Evolutionary conservation across 2,329 filamentous ascomycete genomes (phyloP).

Genomic region (Fusarium azukiicola): DNA sequence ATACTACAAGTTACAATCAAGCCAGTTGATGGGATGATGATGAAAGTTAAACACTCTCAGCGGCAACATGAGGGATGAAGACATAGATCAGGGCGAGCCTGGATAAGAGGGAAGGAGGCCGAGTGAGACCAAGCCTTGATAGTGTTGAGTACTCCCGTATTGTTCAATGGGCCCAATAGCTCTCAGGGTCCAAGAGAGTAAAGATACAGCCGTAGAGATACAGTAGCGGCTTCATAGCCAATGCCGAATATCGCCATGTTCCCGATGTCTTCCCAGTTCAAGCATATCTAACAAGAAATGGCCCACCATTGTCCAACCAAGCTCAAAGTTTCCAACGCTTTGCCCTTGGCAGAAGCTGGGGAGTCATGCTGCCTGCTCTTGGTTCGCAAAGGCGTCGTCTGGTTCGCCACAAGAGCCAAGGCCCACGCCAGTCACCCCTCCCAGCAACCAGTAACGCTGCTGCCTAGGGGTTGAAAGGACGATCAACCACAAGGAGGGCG

Average conservation of each 20-base stretch:
- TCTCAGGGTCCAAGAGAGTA: too few relatives aligned
- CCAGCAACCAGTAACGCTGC: background rate
- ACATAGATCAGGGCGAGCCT: background rate
- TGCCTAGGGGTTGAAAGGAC: background rate
- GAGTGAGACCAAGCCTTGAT: background rate
- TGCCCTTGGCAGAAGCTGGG: background rate
- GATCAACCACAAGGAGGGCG: background rate
- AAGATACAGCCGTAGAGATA: background rate
- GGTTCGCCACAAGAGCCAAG: constrained; percentile 1
- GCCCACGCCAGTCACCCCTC: background rate
- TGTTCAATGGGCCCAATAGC: background rate
- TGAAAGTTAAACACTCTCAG: background rate
- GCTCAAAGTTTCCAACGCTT: background rate
- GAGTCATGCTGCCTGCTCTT: background rate
- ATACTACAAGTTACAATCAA: constrained; percentile 8
- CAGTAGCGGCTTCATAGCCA: background rate
- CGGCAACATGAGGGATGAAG: background rate
- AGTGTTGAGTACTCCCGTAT: background rate
- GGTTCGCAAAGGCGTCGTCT: background rate
- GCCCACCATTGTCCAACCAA: background rate
- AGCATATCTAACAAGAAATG: background rate
- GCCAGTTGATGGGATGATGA: constrained; percentile 15
- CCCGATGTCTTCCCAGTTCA: background rate
- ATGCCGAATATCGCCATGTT: background rate
- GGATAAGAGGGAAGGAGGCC: background rate